Evolutionary conservation across 306 rosid genomes (phyloP).

Genomic region (Acacia acuminata): DNA sequence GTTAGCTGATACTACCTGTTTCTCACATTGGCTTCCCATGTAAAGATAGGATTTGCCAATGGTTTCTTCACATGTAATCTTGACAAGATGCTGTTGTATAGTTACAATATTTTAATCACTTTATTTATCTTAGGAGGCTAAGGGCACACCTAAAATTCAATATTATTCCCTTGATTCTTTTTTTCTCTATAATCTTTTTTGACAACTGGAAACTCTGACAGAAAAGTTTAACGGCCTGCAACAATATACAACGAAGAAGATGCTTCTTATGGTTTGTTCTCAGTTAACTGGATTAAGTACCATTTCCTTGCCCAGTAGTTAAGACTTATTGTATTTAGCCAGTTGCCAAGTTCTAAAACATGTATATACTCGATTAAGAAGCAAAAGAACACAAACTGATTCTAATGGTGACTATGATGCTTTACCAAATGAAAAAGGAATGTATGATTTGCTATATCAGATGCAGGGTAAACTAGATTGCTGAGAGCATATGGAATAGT

Average conservation of each 20-base stretch:
- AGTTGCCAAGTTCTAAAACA: not conserved
- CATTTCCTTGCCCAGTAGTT: slow-evolving; percentile 19
- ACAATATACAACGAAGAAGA: not conserved
- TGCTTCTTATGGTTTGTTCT: not conserved
- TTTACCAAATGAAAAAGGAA: not conserved
- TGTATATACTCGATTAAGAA: not conserved
- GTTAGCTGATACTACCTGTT: slow-evolving; percentile 41
- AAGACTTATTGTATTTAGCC: not conserved
- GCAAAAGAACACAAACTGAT: not conserved
- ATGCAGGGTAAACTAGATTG: not conserved
- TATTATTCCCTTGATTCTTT: not conserved
- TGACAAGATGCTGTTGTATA: slow-evolving; percentile 40
- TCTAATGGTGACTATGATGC: not conserved
- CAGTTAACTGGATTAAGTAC: not conserved
- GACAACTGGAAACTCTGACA: not conserved
- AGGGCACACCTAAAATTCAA: slow-evolving; percentile 3
- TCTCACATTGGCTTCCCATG: slow-evolving; percentile 42
- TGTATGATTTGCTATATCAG: not conserved
- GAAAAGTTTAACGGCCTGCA: not conserved
- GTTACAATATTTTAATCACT: slow-evolving; percentile 20
- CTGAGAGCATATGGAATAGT: not conserved
- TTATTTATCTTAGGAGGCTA: slow-evolving; percentile 8
- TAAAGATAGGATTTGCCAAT: slow-evolving; percentile 40
- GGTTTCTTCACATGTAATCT: slow-evolving; percentile 26
- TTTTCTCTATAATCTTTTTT: not conserved